These are phyloP conservation scores for Aspergillus novoparasiticus DNA, from an alignment of 2,329 filamentous ascomycete genomes.

Conservation along the genomic window DNA sequence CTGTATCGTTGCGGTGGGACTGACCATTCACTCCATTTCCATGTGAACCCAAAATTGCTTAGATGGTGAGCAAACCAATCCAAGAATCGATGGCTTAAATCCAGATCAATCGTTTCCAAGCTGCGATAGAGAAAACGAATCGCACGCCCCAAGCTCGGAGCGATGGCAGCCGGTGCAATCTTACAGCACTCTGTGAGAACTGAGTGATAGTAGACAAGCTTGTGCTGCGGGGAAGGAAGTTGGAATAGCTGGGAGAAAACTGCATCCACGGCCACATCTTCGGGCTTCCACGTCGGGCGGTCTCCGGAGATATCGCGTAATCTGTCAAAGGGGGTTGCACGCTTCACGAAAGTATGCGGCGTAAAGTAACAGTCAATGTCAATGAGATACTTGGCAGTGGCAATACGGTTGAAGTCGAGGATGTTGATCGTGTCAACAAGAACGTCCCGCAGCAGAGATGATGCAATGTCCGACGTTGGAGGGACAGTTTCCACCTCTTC, in stretches of 20 bases:
- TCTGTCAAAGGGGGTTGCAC: slow-evolving; percentile 89
- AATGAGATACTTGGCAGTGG: slow-evolving; percentile 84
- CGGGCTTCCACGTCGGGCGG: slow-evolving; percentile 88
- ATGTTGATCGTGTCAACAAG: slow-evolving; percentile 92
- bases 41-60: slow-evolving; percentile 98
- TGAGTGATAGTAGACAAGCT: slow-evolving; percentile 94
- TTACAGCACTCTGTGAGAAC: slow-evolving; percentile 95
- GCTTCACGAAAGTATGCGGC: slow-evolving; percentile 85
- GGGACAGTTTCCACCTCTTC: slow-evolving; percentile 91
- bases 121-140: slow-evolving; percentile 90
- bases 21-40: slow-evolving; percentile 98
- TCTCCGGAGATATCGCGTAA: slow-evolving; percentile 67
- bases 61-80: slow-evolving; percentile 98
- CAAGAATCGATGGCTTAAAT: slow-evolving; percentile 82
- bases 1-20: slow-evolving; percentile 24
- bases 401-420: slow-evolving; percentile 87
- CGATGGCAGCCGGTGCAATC: slow-evolving; percentile 92
- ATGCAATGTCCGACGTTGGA: slow-evolving; percentile 71
- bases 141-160: slow-evolving; percentile 86
- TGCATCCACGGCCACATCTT: slow-evolving; percentile 95
- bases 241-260: slow-evolving; percentile 95
- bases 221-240: slow-evolving; percentile 84
- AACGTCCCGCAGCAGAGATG: slow-evolving; percentile 80
- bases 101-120: slow-evolving; percentile 79
- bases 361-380: slow-evolving; percentile 95